A percentile compares a stretch with the other conserved stretches of the same genome.
phyloP scores from a whole-genome alignment of 257 asterid species.

The Plantago ovata region DNA sequence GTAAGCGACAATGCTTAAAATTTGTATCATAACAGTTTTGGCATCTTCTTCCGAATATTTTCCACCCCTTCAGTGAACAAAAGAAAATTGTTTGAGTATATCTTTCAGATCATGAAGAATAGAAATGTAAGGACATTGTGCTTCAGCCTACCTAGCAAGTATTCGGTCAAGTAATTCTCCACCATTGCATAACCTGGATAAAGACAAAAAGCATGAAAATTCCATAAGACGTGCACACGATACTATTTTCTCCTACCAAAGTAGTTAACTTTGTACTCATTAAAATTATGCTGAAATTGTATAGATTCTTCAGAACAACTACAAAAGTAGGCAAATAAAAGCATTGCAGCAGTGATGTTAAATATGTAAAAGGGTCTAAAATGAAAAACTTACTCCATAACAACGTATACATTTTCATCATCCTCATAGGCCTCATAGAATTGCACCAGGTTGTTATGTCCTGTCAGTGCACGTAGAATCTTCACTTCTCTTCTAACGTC shows the following conservation, averaged over 20 bases:
- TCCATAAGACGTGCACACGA: neutral
- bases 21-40: conserved; percentile 56
- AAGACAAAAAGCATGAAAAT: conserved; percentile 4
- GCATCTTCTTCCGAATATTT: conserved; percentile 72
- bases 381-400: conserved; percentile 57
- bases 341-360: neutral
- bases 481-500: conserved; percentile 68
- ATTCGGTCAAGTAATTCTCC: conserved; percentile 80
- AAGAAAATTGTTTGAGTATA: neutral
- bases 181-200: conserved; percentile 73
- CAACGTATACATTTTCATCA: conserved; percentile 54
- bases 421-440: conserved; percentile 68
- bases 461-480: conserved; percentile 56
- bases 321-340: neutral
- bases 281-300: no score
- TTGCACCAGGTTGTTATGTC: conserved; percentile 58
- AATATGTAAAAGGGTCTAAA: neutral
- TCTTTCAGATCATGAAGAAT: neutral
- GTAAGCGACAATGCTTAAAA: conserved; percentile 59
- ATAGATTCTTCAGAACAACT: neutral
- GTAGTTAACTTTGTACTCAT: no score
- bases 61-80: conserved; percentile 50
- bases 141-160: conserved; percentile 67
- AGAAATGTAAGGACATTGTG: conserved; percentile 3
- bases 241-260: neutral